These are phyloP conservation scores for Epicoccum sorghinum DNA, from an alignment of 2,329 filamentous ascomycete species.

Conservation along the genomic window DNA sequence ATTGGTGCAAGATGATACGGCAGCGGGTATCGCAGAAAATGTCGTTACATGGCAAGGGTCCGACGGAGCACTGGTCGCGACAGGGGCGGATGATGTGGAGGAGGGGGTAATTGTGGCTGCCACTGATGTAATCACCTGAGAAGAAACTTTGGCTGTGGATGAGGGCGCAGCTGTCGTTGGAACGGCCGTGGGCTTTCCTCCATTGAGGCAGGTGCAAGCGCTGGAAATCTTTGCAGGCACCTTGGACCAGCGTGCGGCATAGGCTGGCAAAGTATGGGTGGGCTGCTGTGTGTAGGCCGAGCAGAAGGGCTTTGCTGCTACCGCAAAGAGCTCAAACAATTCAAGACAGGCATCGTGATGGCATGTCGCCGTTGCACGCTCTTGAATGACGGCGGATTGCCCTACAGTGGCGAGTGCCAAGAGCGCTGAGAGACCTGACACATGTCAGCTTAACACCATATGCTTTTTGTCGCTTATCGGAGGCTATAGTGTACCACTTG, in stretches of 20 bases:
- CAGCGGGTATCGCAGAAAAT: slow-evolving; percentile 20
- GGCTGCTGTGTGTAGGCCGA: slow-evolving; percentile 15
- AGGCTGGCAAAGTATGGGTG: slow-evolving; percentile 17
- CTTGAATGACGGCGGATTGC: slow-evolving; percentile 14
- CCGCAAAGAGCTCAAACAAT: slow-evolving; percentile 14
- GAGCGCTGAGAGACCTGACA: slow-evolving; percentile 9
- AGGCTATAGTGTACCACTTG: background rate
- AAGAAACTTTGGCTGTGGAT: background rate
- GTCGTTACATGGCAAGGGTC: slow-evolving; percentile 30
- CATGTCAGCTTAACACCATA: too few relatives aligned
- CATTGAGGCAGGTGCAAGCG: slow-evolving; percentile 16
- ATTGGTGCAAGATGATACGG: slow-evolving; percentile 54
- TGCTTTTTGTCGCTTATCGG: too few relatives aligned
- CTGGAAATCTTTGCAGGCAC: slow-evolving; percentile 18
- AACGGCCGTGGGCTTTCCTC: slow-evolving; percentile 10
- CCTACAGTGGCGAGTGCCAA: slow-evolving; percentile 17
- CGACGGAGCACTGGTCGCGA: background rate
- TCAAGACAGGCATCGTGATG: slow-evolving; percentile 16
- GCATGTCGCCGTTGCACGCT: slow-evolving; percentile 14
- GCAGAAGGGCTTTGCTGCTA: slow-evolving; percentile 20
- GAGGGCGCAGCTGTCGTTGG: slow-evolving; percentile 3
- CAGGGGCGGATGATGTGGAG: background rate
- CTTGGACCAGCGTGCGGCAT: slow-evolving; percentile 17
- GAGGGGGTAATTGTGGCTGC: background rate
- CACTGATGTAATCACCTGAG: background rate